These are phyloP conservation scores for Triticum aestivum DNA, from an alignment of 176 grass and related monocot species.

Conservation along the genomic window IWGSC_CS_RefSeq_v2.1 NC_057811.1:103200591-103201090, in stretches of 20 bases:
- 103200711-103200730: slow-evolving; percentile 67
- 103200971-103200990: neutral
- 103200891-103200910: slow-evolving; percentile 58
- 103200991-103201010: neutral
- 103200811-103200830: slow-evolving; percentile 37
- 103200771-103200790: slow-evolving; percentile 51
- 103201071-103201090: slow-evolving; percentile 27
- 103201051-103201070: slow-evolving; percentile 20
- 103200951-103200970: slow-evolving; percentile 28
- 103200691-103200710: slow-evolving; percentile 67
- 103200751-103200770: slow-evolving; percentile 66
- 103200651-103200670: slow-evolving; percentile 86
- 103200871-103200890: slow-evolving; percentile 61
- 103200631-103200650: slow-evolving; percentile 82
- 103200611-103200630: slow-evolving; percentile 61
- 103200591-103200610: slow-evolving; percentile 41
- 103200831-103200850: slow-evolving; percentile 81
- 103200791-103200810: slow-evolving; percentile 60
- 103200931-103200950: neutral
- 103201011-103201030: neutral
- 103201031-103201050: neutral
- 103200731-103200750: slow-evolving; percentile 52
- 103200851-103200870: slow-evolving; percentile 64
- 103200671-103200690: slow-evolving; percentile 47
- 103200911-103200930: slow-evolving; percentile 31